These are phyloP conservation scores for Sclerotinia trifoliorum DNA, from an alignment of 2,329 filamentous ascomycete genomes.

Conservation along the genomic window DNA sequence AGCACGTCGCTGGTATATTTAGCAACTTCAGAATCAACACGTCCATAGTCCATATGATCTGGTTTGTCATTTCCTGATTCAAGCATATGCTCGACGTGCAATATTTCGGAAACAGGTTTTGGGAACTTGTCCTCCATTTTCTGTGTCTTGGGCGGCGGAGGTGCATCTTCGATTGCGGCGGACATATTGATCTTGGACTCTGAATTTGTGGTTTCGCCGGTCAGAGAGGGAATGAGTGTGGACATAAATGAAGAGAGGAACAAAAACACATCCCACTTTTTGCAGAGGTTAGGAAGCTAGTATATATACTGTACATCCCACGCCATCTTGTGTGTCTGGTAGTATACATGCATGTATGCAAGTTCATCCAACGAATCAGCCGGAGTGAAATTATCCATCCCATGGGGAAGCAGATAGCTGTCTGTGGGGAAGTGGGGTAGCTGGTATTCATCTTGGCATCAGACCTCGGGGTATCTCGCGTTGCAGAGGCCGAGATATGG, in stretches of 20 bases:
- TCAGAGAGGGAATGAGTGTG: too few relatives aligned
- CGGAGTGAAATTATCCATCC: slow-evolving; percentile 18
- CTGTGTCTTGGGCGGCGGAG: neutral
- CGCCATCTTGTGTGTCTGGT: neutral
- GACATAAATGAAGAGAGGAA: neutral
- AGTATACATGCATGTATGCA: slow-evolving; percentile 7
- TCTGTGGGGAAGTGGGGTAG: slow-evolving; percentile 19
- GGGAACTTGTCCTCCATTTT: neutral
- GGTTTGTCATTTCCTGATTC: slow-evolving; percentile 36
- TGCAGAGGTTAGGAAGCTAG: neutral
- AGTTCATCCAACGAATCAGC: neutral
- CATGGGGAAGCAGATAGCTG: slow-evolving; percentile 13
- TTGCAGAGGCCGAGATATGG: neutral
- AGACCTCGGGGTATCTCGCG: slow-evolving; percentile 20
- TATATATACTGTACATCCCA: slow-evolving; percentile 2
- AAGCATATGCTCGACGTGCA: neutral
- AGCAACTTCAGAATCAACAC: slow-evolving; percentile 68
- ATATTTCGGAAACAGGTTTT: slow-evolving; percentile 8
- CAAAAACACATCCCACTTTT: neutral
- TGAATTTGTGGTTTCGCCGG: neutral
- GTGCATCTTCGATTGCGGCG: neutral
- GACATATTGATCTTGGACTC: neutral
- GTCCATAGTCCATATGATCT: slow-evolving; percentile 55
- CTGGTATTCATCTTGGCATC: slow-evolving; percentile 14
- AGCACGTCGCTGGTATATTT: slow-evolving; percentile 60